Evolutionary conservation across 768 basidiomycete species (phyloP).

Genomic region (Mycena indigotica): DNA sequence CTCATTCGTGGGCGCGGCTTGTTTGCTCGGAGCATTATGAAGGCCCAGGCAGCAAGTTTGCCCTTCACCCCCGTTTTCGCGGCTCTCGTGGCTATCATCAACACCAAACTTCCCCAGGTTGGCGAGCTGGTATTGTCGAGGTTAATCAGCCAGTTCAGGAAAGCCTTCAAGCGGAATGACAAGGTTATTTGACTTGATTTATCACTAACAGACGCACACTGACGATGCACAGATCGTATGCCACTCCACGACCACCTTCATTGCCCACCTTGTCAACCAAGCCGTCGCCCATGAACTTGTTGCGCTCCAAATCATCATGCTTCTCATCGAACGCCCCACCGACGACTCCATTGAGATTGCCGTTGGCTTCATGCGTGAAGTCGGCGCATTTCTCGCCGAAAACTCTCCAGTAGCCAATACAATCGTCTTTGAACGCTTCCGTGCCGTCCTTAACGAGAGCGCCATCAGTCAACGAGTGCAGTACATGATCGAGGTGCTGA

Average conservation of each 20-base stretch:
- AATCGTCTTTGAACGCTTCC: conserved; percentile 95
- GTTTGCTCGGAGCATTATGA: conserved; percentile 94
- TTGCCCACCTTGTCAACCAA: conserved; percentile 92
- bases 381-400: conserved; percentile 91
- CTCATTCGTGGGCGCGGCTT: conserved; percentile 91
- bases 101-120: conserved; percentile 95
- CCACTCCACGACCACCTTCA: conserved; percentile 89
- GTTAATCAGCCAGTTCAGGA: conserved; percentile 91
- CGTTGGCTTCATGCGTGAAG: conserved; percentile 96
- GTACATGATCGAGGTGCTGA: conserved; percentile 99
- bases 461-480: conserved; percentile 94
- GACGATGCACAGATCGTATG: conserved; percentile 73
- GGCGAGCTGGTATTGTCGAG: conserved; percentile 89
- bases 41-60: conserved; percentile 94
- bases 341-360: conserved; percentile 99
- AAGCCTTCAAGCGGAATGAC: conserved; percentile 95
- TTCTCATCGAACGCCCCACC: conserved; percentile 94
- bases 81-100: conserved; percentile 90
- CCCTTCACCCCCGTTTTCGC: conserved; percentile 98
- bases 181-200: conserved; percentile 56
- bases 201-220: not conserved
- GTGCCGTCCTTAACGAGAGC: conserved; percentile 94
- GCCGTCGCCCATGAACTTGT: conserved; percentile 91
- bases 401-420: conserved; percentile 94
- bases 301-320: conserved; percentile 90